These are phyloP conservation scores for Penicillium turbatum DNA, from an alignment of 495 filamentous ascomycete species.

Conservation along the genomic window DNA sequence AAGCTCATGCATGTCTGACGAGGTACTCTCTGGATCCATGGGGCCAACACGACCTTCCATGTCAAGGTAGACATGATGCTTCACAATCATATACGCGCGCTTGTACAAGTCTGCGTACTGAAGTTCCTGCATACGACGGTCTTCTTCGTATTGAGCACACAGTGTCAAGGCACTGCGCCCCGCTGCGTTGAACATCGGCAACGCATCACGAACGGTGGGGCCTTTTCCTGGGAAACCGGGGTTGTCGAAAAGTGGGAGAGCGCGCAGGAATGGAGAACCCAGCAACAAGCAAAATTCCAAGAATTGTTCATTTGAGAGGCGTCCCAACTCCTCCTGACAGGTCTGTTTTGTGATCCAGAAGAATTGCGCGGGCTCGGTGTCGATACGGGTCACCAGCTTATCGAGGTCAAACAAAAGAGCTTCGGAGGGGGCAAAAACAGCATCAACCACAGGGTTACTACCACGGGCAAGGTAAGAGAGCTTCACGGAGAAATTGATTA, in stretches of 20 bases:
- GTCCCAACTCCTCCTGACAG: slow-evolving; percentile 64
- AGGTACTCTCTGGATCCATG: slow-evolving; percentile 62
- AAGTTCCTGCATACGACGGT: slow-evolving; percentile 61
- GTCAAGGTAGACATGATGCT: slow-evolving; percentile 80
- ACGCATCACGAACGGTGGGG: slow-evolving; percentile 59
- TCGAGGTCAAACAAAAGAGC: slow-evolving; percentile 81
- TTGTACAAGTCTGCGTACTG: slow-evolving; percentile 81
- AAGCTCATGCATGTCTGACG: slow-evolving; percentile 80
- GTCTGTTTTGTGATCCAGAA: slow-evolving; percentile 66
- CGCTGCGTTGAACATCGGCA: slow-evolving; percentile 65
- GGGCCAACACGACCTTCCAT: slow-evolving; percentile 69
- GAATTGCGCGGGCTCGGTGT: slow-evolving; percentile 63
- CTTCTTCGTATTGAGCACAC: slow-evolving; percentile 66
- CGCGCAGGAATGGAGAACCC: slow-evolving; percentile 72
- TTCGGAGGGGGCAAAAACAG: slow-evolving; percentile 82
- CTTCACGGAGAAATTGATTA: slow-evolving; percentile 39
- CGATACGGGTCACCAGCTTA: slow-evolving; percentile 74
- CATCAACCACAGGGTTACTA: slow-evolving; percentile 64
- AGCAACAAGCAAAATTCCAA: slow-evolving; percentile 78
- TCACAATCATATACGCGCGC: slow-evolving; percentile 74
- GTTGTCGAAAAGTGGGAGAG: slow-evolving; percentile 70
- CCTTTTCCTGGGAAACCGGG: slow-evolving; percentile 41
- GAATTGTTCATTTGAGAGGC: slow-evolving; percentile 68
- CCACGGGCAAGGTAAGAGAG: slow-evolving; percentile 76
- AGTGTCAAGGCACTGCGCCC: slow-evolving; percentile 59